Conservation (phyloP, 192 early-diverging fungal genomes). For the Coemansia aciculifera region DNA sequence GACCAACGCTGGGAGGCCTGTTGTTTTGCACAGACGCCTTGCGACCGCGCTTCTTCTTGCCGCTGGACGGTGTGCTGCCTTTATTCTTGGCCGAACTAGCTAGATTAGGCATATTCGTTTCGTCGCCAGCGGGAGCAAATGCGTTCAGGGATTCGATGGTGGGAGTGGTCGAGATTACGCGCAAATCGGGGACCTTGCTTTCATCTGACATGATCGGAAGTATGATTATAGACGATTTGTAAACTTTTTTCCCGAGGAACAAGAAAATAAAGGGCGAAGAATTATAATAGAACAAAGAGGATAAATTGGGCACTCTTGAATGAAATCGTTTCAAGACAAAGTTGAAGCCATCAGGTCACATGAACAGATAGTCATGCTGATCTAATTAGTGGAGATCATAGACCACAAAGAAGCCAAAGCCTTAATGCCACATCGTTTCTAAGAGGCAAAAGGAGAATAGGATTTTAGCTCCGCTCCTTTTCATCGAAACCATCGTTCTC, state of each 20-base stretch:
- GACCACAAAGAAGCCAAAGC: too few species aligned
- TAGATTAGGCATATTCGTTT: not conserved
- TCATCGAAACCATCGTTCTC: not conserved
- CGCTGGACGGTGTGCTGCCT: conserved; percentile 1
- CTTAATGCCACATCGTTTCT: too few species aligned
- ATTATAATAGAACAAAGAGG: not conserved
- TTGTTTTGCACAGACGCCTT: conserved; percentile 21
- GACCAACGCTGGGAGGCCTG: conserved; percentile 3
- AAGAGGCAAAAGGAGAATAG: too few species aligned
- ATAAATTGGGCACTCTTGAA: not conserved
- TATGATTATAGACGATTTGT: not conserved
- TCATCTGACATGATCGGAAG: conserved; percentile 16
- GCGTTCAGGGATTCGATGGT: not conserved
- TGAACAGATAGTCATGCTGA: too few species aligned
- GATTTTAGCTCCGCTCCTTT: not conserved
- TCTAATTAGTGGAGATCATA: too few species aligned
- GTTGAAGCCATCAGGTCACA: too few species aligned
- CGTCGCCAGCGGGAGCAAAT: not conserved
- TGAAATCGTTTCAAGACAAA: too few species aligned
- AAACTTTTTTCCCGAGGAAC: not conserved
- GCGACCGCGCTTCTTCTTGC: conserved; percentile 33
- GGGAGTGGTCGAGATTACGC: conserved; percentile 13
- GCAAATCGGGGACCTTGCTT: conserved; percentile 2
- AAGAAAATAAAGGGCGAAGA: conserved; percentile 1
- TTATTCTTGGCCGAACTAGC: not conserved